Evolutionary conservation across 495 filamentous ascomycete species (phyloP).

Genomic region (Podospora tetraspora): DNA sequence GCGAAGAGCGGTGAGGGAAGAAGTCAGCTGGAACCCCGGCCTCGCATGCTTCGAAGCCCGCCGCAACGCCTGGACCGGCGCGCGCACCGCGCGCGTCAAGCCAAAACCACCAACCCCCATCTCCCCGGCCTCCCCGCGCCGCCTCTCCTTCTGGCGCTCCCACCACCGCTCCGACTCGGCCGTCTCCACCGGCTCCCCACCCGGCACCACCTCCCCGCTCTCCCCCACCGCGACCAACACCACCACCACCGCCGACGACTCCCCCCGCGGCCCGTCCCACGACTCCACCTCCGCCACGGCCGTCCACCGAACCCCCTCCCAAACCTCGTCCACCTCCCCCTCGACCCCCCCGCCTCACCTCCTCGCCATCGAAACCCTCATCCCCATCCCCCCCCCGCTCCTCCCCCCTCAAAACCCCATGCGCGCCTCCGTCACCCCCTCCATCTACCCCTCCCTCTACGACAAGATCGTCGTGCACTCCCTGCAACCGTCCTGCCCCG

Average conservation of each 20-base stretch:
- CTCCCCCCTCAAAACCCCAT: constrained; percentile 64
- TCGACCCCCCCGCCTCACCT: constrained; percentile 14
- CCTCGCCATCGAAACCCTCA: constrained; percentile 43
- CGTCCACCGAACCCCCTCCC: constrained; percentile 16
- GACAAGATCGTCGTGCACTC: constrained; percentile 74
- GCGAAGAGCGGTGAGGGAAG: constrained; percentile 60
- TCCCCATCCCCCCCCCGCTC: constrained; percentile 60
- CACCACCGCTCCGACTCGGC: constrained; percentile 30
- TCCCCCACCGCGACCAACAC: constrained; percentile 19
- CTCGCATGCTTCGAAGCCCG: constrained; percentile 67
- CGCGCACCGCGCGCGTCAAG: constrained; percentile 45
- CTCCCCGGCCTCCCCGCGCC: constrained; percentile 29
- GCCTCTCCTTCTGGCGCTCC: constrained; percentile 24
- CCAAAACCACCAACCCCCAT: constrained; percentile 26
- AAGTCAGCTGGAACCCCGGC: constrained; percentile 79
- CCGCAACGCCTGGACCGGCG: constrained; percentile 85
- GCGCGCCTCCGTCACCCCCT: constrained; percentile 64
- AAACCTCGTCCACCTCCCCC: constrained; percentile 16
- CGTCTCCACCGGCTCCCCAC: constrained; percentile 22
- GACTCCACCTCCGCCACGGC: constrained; percentile 9
- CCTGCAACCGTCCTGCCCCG: constrained; percentile 73
- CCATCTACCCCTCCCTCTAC: constrained; percentile 78
- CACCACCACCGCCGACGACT: constrained; percentile 21
- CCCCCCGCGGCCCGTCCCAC: constrained; percentile 19
- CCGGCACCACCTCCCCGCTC: constrained; percentile 21